phyloP scores from a whole-genome alignment of 192 early-diverging fungal species.

The Dimargaris xerosporica region DNA sequence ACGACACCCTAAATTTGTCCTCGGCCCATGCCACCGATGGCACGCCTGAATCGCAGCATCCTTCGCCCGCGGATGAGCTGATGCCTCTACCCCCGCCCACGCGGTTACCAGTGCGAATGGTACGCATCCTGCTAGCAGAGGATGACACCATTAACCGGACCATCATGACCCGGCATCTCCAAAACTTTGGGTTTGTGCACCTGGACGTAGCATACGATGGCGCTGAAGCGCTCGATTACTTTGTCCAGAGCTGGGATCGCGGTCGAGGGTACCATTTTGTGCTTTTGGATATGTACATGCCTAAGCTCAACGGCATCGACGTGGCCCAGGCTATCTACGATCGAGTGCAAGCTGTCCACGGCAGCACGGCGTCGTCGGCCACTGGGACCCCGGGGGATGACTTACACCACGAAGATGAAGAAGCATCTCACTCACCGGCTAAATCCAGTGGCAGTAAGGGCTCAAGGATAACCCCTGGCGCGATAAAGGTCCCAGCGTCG shows the following conservation, averaged over 20 bases:
- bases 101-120: not conserved
- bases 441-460: not conserved
- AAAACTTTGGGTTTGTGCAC: conserved; percentile 8
- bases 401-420: not conserved
- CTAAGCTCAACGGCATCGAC: conserved; percentile 5
- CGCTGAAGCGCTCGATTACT: not conserved
- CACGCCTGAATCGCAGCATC: too few relatives aligned
- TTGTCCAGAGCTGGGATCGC: not conserved
- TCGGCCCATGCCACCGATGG: too few relatives aligned
- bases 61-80: too few relatives aligned
- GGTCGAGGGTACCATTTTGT: conserved; percentile 5
- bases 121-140: conserved; percentile 1
- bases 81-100: too few relatives aligned
- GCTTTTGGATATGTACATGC: conserved; percentile 9
- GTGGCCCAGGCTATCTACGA: not conserved
- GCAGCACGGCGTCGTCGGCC: not conserved
- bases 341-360: not conserved
- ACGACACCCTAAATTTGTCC: too few relatives aligned
- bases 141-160: conserved; percentile 7
- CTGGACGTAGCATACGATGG: conserved; percentile 4
- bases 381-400: not conserved
- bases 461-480: too few relatives aligned
- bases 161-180: conserved; percentile 8
- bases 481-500: not conserved
- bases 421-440: not conserved